Evolutionary conservation across 2,329 filamentous ascomycete species (phyloP).

Genomic region (Grosmannia huntii): DNA sequence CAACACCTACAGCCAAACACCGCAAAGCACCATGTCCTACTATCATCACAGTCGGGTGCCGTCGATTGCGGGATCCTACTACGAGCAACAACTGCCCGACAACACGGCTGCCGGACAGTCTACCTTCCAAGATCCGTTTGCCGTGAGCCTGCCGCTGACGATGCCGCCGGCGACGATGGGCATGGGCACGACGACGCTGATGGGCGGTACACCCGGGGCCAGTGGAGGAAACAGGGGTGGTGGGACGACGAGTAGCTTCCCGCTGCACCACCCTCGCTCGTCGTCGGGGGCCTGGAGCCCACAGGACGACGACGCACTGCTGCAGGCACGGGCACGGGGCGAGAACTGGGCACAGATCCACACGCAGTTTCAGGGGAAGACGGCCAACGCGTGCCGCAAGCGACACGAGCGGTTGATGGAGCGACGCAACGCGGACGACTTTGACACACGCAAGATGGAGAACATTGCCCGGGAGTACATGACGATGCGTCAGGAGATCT

Average conservation of each 20-base stretch:
- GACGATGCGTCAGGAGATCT: conserved; percentile 67
- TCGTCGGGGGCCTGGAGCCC: conserved; percentile 59
- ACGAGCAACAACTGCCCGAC: conserved; percentile 16
- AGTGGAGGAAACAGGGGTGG: not conserved
- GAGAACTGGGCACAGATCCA: conserved; percentile 80
- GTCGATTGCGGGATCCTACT: conserved; percentile 15
- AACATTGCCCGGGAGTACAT: conserved; percentile 67
- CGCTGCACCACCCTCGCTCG: conserved; percentile 32
- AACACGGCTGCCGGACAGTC: conserved; percentile 1
- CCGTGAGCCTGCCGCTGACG: conserved; percentile 14
- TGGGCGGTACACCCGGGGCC: not conserved
- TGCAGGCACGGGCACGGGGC: conserved; percentile 58
- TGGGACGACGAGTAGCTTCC: conserved; percentile 9
- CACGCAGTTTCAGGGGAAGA: conserved; percentile 61
- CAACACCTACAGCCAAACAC: conserved; percentile 14
- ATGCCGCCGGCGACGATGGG: not conserved
- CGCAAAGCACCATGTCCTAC: conserved; percentile 19
- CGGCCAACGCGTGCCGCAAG: conserved; percentile 76
- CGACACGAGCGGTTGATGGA: conserved; percentile 77
- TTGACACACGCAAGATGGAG: conserved; percentile 65
- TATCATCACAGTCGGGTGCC: conserved; percentile 16
- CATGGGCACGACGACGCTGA: not conserved
- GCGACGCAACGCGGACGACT: conserved; percentile 60
- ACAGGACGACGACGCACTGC: conserved; percentile 60
- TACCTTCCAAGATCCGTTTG: conserved; percentile 18